phyloP scores from a whole-genome alignment of 441 rosid species.

The Erodium trifolium region DNA sequence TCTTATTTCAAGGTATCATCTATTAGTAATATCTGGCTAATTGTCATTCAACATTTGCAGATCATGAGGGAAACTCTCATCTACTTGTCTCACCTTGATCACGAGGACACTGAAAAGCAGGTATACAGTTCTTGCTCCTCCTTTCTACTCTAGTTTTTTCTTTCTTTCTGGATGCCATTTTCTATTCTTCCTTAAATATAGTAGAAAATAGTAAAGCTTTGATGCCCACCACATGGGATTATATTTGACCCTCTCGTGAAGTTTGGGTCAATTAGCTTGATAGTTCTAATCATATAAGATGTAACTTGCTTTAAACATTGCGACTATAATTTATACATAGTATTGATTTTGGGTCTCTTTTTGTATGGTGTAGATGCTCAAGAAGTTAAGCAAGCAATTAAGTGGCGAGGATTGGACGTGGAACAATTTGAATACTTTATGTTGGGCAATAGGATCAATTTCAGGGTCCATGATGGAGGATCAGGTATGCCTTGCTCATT shows the following conservation, averaged over 20 bases:
- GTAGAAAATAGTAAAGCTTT: no score
- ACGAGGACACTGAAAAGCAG: conserved; percentile 99
- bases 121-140: conserved; percentile 44
- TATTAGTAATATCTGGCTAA: conserved; percentile 13
- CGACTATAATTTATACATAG: no score
- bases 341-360: not conserved
- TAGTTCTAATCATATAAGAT: no score
- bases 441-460: conserved; percentile 99
- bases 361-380: conserved; percentile 53
- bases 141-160: not conserved
- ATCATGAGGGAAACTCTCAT: conserved; percentile 96
- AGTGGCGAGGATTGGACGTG: conserved; percentile 98
- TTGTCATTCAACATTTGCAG: conserved; percentile 42
- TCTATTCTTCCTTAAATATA: no score
- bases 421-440: conserved; percentile 92
- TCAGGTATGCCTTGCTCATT: conserved; percentile 44
- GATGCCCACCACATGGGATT: no score
- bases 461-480: conserved; percentile 99
- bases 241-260: no score
- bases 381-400: conserved; percentile 88
- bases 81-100: conserved; percentile 94
- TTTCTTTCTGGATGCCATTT: not conserved
- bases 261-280: no score
- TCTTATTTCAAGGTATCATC: not conserved
- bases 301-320: no score